These are phyloP conservation scores for Emergomyces pasteurianus DNA, from an alignment of 2,329 filamentous ascomycete genomes.

Conservation along the genomic window DNA sequence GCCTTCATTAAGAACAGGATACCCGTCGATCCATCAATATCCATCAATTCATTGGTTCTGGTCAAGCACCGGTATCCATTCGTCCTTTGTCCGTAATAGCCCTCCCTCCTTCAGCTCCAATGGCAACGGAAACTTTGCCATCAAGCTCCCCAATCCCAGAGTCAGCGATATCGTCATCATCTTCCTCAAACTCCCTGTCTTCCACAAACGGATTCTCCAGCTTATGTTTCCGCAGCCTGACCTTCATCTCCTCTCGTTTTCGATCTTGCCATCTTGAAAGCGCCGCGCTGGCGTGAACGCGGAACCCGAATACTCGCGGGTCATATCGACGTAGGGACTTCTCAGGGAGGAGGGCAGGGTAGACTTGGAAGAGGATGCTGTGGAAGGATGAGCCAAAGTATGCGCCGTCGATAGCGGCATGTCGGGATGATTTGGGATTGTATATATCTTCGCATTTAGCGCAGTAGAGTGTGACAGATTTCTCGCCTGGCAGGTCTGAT, in stretches of 20 bases:
- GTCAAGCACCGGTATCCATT: conserved; percentile 2
- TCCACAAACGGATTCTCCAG: conserved; percentile 69
- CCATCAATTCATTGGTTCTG: not conserved
- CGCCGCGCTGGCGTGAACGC: conserved; percentile 79
- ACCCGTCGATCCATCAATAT: not conserved
- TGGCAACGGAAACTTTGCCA: conserved; percentile 1
- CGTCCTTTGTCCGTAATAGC: not conserved
- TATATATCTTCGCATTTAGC: conserved; percentile 95
- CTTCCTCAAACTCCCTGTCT: conserved; percentile 43
- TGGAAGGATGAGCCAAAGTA: conserved; percentile 98
- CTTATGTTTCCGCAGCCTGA: conserved; percentile 53
- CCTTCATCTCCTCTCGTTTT: conserved; percentile 70
- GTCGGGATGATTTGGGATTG: conserved; percentile 94
- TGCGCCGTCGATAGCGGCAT: conserved; percentile 89
- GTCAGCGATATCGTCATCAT: conserved; percentile 7
- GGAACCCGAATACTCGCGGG: conserved; percentile 87
- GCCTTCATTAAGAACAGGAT: not conserved
- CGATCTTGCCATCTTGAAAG: conserved; percentile 83
- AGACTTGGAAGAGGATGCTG: conserved; percentile 98
- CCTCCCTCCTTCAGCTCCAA: conserved; percentile 1
- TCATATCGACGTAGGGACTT: conserved; percentile 82
- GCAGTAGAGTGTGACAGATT: conserved; percentile 94
- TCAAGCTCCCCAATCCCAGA: conserved; percentile 7
- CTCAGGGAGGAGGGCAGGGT: conserved; percentile 73
- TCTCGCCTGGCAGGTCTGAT: conserved; percentile 74